phyloP scores from a whole-genome alignment of 441 rosid genomes.

The Cnidoscolus chayamansa region DNA sequence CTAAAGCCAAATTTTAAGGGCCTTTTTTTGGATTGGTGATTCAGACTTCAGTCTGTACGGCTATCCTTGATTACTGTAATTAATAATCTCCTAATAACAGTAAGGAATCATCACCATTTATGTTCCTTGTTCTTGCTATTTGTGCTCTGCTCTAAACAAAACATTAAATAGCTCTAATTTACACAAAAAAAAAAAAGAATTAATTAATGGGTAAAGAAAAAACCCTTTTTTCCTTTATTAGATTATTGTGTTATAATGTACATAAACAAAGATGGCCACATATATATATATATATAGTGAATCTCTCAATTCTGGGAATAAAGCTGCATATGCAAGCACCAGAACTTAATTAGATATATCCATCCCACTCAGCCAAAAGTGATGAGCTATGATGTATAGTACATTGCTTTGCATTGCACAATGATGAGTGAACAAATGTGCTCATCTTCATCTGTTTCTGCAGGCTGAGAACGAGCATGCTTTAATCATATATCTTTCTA shows the following conservation, averaged over 20 bases:
- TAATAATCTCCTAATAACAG: not conserved
- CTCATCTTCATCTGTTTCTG: no score
- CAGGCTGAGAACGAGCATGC: no score
- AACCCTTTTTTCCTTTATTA: no score
- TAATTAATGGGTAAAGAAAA: no score
- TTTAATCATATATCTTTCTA: no score
- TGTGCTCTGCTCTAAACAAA: no score
- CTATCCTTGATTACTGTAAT: not conserved
- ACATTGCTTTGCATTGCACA: not conserved
- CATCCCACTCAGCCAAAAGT: not conserved
- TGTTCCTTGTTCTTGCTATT: not conserved
- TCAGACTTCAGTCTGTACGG: not conserved
- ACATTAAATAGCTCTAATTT: no score
- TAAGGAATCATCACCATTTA: not conserved
- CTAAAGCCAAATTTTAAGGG: conserved; percentile 31
- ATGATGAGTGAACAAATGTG: not conserved
- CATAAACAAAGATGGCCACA: no score
- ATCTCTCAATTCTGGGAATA: not conserved
- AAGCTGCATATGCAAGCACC: not conserved
- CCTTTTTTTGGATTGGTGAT: not conserved
- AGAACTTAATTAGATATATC: not conserved
- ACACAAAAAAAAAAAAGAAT: no score
- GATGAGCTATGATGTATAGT: not conserved
- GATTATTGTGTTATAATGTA: no score
- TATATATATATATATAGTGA: no score